These are phyloP conservation scores for Arthonia radiata DNA, from an alignment of 495 filamentous ascomycete genomes.

Conservation along the genomic window DNA sequence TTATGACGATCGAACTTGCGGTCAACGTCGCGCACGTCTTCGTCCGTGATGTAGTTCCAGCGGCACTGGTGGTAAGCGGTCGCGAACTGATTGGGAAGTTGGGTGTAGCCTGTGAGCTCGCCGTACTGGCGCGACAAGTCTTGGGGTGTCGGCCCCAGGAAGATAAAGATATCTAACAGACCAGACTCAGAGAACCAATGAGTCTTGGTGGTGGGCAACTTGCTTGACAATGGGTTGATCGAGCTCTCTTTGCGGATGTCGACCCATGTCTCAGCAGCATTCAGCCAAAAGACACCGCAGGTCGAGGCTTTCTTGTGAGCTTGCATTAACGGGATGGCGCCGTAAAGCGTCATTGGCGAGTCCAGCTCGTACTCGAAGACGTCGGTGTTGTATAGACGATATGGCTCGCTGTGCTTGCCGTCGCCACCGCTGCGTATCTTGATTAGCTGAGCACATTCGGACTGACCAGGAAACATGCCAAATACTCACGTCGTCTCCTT, in stretches of 20 bases:
- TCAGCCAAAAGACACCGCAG: constrained; percentile 96
- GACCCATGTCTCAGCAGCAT: constrained; percentile 91
- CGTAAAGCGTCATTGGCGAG: constrained; percentile 97
- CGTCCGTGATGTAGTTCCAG: constrained; percentile 95
- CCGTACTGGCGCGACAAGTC: constrained; percentile 60
- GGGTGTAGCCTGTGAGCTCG: constrained; percentile 82
- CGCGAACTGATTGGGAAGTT: constrained; percentile 74
- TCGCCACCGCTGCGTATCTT: constrained; percentile 33
- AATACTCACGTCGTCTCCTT: constrained; percentile 47
- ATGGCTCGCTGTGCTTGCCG: constrained; percentile 73
- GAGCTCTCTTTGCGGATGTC: constrained; percentile 69
- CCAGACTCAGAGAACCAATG: constrained; percentile 95
- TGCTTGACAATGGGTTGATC: constrained; percentile 44
- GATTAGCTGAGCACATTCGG: neutral
- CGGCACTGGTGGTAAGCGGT: constrained; percentile 91
- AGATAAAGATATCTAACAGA: constrained; percentile 74
- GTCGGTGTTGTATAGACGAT: constrained; percentile 84
- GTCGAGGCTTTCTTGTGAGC: constrained; percentile 81
- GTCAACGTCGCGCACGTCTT: constrained; percentile 90
- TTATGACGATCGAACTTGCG: constrained; percentile 82
- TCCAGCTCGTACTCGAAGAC: constrained; percentile 95
- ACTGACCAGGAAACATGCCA: neutral
- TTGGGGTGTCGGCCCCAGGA: constrained; percentile 65
- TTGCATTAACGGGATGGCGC: constrained; percentile 89
- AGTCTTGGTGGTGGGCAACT: constrained; percentile 55